These are phyloP conservation scores for Colletotrichum kahawae DNA, from an alignment of 2,329 filamentous ascomycete genomes.

Conservation along the genomic window DNA sequence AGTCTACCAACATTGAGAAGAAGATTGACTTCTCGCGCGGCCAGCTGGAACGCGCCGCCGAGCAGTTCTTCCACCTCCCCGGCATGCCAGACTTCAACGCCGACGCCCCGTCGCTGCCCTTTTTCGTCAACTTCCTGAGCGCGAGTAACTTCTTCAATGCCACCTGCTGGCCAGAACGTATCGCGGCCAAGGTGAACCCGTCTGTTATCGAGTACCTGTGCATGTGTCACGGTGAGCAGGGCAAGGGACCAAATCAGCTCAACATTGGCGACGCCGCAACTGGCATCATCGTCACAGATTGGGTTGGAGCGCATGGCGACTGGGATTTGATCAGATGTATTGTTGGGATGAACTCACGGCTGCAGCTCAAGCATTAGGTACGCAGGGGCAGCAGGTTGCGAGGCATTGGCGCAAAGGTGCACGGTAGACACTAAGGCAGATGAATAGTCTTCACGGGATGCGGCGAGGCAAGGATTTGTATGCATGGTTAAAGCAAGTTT, in stretches of 20 bases:
- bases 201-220: conserved; percentile 70
- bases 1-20: conserved; percentile 75
- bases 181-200: conserved; percentile 88
- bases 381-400: background rate
- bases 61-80: conserved; percentile 51
- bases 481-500: background rate
- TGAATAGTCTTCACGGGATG: background rate
- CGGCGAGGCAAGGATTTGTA: background rate
- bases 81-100: conserved; percentile 28
- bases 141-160: conserved; percentile 95
- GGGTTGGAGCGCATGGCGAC: conserved; percentile 84
- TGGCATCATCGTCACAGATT: conserved; percentile 91
- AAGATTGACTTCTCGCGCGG: conserved; percentile 78
- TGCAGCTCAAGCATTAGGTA: conserved; percentile 52
- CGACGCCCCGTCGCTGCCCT: conserved; percentile 51
- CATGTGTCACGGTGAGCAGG: conserved; percentile 57
- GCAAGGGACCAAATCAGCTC: conserved; percentile 53
- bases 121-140: conserved; percentile 90
- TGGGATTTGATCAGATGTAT: conserved; percentile 91
- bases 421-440: background rate
- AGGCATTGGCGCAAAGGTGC: background rate
- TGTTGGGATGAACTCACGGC: conserved; percentile 85
- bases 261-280: conserved; percentile 75
- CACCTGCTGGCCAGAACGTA: conserved; percentile 90
- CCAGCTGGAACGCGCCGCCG: conserved; percentile 76